Percentiles rank a stretch among this genome's conserved stretches.
phyloP scores from a whole-genome alignment of 2,329 filamentous ascomycete species.

The Aspergillus sp. region DNA sequence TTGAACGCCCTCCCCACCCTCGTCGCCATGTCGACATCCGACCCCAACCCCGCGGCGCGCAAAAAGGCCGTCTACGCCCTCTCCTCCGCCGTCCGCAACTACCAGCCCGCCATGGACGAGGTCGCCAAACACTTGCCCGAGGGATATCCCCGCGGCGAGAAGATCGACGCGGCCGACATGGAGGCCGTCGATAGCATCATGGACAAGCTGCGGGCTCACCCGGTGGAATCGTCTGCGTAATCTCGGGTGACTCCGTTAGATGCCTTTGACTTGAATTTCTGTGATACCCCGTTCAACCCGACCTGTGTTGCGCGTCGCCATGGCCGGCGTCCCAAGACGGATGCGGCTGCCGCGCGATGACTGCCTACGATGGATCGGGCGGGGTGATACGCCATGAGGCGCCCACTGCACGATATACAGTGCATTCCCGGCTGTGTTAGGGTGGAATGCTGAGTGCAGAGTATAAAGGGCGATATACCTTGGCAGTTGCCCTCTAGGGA shows the following conservation, averaged over 20 bases:
- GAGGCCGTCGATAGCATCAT: conserved; percentile 76
- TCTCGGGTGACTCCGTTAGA: not conserved
- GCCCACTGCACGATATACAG: too few relatives aligned
- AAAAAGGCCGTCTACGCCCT: conserved; percentile 89
- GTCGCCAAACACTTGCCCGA: conserved; percentile 66
- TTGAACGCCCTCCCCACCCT: conserved; percentile 68
- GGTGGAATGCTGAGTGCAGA: too few relatives aligned
- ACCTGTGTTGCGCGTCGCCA: too few relatives aligned
- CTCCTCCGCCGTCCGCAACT: conserved; percentile 82
- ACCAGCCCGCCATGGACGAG: conserved; percentile 69
- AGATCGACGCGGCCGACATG: conserved; percentile 84
- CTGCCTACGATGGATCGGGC: too few relatives aligned
- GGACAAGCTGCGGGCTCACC: conserved; percentile 57
- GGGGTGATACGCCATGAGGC: too few relatives aligned
- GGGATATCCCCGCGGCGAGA: conserved; percentile 53
- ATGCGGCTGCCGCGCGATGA: too few relatives aligned
- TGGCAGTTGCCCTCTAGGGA: too few relatives aligned
- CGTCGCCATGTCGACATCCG: conserved; percentile 61
- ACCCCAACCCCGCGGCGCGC: conserved; percentile 62
- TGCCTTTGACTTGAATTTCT: not conserved
- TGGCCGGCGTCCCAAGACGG: too few relatives aligned
- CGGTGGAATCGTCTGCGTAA: conserved; percentile 25
- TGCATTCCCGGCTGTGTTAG: too few relatives aligned
- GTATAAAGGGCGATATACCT: too few relatives aligned
- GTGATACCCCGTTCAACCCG: not conserved